Base-by-base conservation (phyloP, 441 rosid genomes). In the Manihot esculenta region DNA sequence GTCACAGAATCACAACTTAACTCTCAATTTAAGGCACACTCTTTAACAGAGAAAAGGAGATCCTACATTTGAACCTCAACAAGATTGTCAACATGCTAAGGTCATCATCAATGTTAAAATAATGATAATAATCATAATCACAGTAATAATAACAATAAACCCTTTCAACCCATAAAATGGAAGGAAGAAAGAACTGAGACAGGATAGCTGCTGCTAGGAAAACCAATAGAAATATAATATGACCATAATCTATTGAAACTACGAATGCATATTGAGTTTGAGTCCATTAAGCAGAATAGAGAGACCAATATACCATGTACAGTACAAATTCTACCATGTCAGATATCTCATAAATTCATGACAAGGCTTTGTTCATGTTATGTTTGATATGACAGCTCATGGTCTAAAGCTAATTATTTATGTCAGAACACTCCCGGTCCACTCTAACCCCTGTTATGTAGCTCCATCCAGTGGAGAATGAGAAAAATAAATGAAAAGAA, bases 401-500 rank as follows among this genome's bases (percentile, higher is more conserved):
- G 35, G 61, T 56, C 6, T 33, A 33, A 33, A 33, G 21, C 61
- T 13, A 56, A 24, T 26, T 26, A 56, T 24, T 56, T 56, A 56
- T 56, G 38, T 30, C 33, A 56, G 38, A 38, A 15, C n/a, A 21
- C 27, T 21, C 58, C 21, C 21, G 58, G 27, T 54, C 14, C 26
- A 21, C 58, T 54, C 27, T 15, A 54, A 10, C n/a, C 8, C n/a
- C 21, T 5, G 1, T 18, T 49, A 6, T 49, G 20, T 14, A 49
- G 54, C n/a, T 49, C 42, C 42, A 7, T 38, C 42, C 42, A 38
- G 9, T 38, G 42, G 8, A 38, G 42, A 38, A 38, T 5, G 42
- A 38, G 42, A 38, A 38, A 23, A 11, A 42, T 17, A 47, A 56
- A 64, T 73, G 72, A 56, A 56, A 74, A 62, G 15, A 62, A 27